A percentile compares a stretch with the other conserved stretches of the same genome.
Evolutionary conservation across 2,329 filamentous ascomycete species (phyloP).

Genomic region (Amauroascus verrucosus): DNA sequence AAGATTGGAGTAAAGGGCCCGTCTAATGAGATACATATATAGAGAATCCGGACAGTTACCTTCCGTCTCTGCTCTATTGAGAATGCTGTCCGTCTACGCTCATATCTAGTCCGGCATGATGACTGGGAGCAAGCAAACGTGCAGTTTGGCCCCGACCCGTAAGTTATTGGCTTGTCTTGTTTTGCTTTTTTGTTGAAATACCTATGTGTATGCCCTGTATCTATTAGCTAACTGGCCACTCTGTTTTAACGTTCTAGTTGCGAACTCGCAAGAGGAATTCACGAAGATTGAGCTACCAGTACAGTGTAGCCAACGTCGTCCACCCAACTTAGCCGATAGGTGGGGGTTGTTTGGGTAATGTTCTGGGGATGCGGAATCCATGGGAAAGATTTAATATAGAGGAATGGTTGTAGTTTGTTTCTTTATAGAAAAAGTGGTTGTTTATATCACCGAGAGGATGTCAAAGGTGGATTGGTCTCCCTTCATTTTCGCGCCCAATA

Average conservation of each 20-base stretch:
- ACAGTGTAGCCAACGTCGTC: background rate
- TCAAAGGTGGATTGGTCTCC: too few species aligned
- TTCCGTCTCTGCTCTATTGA: slow-evolving; percentile 42
- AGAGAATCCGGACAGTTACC: slow-evolving; percentile 28
- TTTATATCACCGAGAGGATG: too few species aligned
- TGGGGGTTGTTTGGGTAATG: too few species aligned
- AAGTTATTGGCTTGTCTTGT: slow-evolving; percentile 14
- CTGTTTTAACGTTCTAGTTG: slow-evolving; percentile 7
- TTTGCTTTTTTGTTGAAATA: background rate
- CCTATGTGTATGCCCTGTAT: background rate
- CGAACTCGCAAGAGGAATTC: slow-evolving; percentile 8
- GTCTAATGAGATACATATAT: background rate
- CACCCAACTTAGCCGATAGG: too few species aligned
- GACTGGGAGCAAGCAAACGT: slow-evolving; percentile 41
- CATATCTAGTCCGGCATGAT: slow-evolving; percentile 29
- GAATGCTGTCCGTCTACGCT: slow-evolving; percentile 39
- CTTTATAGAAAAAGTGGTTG: too few species aligned
- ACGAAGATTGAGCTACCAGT: slow-evolving; percentile 10
- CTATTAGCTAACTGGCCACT: background rate
- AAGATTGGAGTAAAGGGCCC: background rate
- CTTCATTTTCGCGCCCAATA: too few species aligned
- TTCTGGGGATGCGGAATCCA: too few species aligned
- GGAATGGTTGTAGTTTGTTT: too few species aligned
- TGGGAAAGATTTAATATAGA: too few species aligned
- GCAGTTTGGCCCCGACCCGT: slow-evolving; percentile 37